Percentiles rank a stretch among this genome's conserved stretches.
phyloP scores from a whole-genome alignment of 2,329 filamentous ascomycete species.

The Cercospora sp. region DNA sequence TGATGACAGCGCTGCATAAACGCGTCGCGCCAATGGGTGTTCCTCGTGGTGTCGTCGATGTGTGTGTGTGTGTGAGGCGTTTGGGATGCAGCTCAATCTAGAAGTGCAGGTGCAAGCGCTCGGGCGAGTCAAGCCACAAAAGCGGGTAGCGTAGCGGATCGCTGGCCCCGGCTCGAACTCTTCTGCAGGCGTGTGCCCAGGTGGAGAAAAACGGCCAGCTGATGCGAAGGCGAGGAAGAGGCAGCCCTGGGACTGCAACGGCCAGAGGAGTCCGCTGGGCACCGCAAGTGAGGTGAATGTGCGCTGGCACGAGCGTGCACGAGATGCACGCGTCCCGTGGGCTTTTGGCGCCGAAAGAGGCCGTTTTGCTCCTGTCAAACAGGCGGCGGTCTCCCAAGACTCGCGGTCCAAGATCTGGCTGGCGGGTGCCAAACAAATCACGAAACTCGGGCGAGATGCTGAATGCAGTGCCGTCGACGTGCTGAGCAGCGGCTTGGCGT shows the following conservation, averaged over 20 bases:
- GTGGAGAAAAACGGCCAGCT: conserved; percentile 22
- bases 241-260: not conserved
- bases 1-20: conserved; percentile 2
- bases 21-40: conserved; percentile 4
- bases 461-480: conserved; percentile 6
- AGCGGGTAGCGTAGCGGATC: conserved; percentile 16
- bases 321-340: not conserved
- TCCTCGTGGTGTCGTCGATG: not conserved
- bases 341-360: not conserved
- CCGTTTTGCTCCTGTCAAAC: conserved; percentile 15
- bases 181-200: conserved; percentile 22
- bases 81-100: conserved; percentile 14
- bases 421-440: conserved; percentile 25
- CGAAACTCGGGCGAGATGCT: conserved; percentile 11
- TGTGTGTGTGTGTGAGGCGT: not conserved
- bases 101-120: conserved; percentile 17
- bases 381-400: conserved; percentile 14
- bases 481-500: conserved; percentile 23
- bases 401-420: conserved; percentile 20
- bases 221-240: conserved; percentile 12
- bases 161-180: conserved; percentile 20
- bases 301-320: not conserved
- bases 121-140: conserved; percentile 18
- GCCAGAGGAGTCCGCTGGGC: not conserved
- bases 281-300: not conserved